Evolutionary conservation across 768 basidiomycete species (phyloP).

Genomic region (Naganishia kalamii): DNA sequence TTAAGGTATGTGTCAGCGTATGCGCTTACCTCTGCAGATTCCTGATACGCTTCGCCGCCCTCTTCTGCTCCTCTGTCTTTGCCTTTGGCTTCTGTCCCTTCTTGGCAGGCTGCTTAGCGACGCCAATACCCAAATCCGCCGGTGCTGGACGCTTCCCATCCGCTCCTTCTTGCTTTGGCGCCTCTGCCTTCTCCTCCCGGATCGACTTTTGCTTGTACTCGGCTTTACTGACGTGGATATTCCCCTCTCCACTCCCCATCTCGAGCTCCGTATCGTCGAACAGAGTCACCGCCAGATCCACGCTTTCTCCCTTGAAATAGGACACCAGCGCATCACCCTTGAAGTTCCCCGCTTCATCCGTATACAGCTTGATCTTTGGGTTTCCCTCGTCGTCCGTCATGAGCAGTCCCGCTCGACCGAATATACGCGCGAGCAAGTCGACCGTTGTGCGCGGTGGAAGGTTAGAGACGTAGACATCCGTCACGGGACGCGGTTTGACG

Average conservation of each 20-base stretch:
- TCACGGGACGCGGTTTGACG: constrained; percentile 53
- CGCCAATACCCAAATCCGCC: constrained; percentile 20
- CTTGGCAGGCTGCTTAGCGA: constrained; percentile 56
- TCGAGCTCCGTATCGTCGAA: constrained; percentile 88
- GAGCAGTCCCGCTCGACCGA: constrained; percentile 83
- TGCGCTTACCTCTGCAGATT: constrained; percentile 54
- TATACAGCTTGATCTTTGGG: constrained; percentile 93
- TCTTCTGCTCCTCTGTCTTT: constrained; percentile 39
- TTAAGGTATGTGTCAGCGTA: not conserved
- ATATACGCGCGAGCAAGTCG: constrained; percentile 75
- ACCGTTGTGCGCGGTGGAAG: constrained; percentile 69
- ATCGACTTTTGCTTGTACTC: constrained; percentile 31
- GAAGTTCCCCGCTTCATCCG: constrained; percentile 75
- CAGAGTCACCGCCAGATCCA: constrained; percentile 70
- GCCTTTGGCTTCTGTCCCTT: constrained; percentile 46
- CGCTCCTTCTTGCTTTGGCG: constrained; percentile 57
- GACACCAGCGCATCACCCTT: constrained; percentile 93
- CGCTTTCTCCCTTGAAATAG: constrained; percentile 96
- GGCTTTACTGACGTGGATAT: constrained; percentile 44
- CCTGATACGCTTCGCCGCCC: constrained; percentile 43
- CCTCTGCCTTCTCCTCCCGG: constrained; percentile 16
- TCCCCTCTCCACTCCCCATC: constrained; percentile 62
- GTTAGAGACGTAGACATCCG: constrained; percentile 80
- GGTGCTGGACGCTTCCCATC: constrained; percentile 16
- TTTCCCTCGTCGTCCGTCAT: constrained; percentile 87